Base-by-base conservation (phyloP, 768 basidiomycete species). In the Tricholoma matsutake region DNA sequence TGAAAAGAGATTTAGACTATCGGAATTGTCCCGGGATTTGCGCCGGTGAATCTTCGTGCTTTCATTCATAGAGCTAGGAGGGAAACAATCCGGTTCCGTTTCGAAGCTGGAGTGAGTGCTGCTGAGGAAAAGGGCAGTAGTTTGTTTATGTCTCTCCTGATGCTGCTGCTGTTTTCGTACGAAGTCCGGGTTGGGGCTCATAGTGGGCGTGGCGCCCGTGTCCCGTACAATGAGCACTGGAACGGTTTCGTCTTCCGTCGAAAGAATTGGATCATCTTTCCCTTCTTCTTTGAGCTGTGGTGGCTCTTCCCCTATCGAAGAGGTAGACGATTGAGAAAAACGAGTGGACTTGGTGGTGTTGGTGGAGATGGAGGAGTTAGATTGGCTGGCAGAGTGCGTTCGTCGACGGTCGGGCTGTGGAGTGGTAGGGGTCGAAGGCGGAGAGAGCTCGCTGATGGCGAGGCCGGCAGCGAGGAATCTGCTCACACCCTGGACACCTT, bases 401-500 rank as follows among this genome's bases (percentile, higher is more conserved):
- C 54, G 64, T 16, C 58, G 64, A 6, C 53, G 39, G 29, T 61
- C 28, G 18, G 53, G 62, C 22, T 58, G 43, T 18, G 52, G 51
- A 22, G 62, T 47, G 14, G 63, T 57, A 1, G 60, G 51, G 2
- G 67, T 51, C 1, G 61, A 57, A n/a, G 61, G 55, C 18, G 69
- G 63, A 3, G 69, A 51, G 75, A 72, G 25, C 71, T 67, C 69
- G 57, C 63, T 60, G 22, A 68, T 63, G 25, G 65, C 60, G 3
- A 79, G 65, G 4, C 77, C 83, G 0, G 83, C 81, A 4, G 83
- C 79, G 31, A 91, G 73, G 52, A 89, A 74, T 35, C 87, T 77
- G 59, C 82, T 74, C 39, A 86, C 75, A 31, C 79, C 85, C 60
- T 85, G 83, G 3, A 89, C 85, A 13, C 88, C 83, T 64, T 85